Evolutionary conservation across 805 yeast species (phyloP), one percentile per base, ranked within the genome.

Genomic region (Candida gorgasii): DNA sequence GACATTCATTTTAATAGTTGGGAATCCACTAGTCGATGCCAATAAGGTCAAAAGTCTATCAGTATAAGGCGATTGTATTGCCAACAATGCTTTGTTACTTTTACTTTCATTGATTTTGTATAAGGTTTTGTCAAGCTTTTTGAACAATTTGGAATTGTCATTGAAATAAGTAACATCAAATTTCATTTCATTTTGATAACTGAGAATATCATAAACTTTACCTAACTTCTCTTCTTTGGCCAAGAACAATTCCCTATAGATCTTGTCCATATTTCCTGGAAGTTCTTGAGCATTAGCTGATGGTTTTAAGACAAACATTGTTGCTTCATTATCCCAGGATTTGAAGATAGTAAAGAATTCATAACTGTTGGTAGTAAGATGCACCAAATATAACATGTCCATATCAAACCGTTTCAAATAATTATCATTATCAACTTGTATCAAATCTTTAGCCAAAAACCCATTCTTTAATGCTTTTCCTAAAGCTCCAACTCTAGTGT

Each of bases 391-490:
- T 3, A 84, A 64, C 8, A 82, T 65, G 31, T 78, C 82, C 70
- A 83, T 69, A 5, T 69, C 61, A 50, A 84, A 79, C 27, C 72
- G 63, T 38, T 69, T 63, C 49, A 89, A 63, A 53, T 89, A 88
- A 32, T 69, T 61, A 3, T 69, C 72, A 11, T 76, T 59, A 4
- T 79, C 77, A 5, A 75, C 64, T 20, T 67, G 65, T 26, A 79
- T 61, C 42, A 78, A 59, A 59, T 82, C 81, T 39, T 78, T 78
- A 43, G 77, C 56, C 11, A 84, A 79, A 61, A 95, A 95, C 0
- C 99, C 99, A 45, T 77, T 75, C 52, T 87, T 89, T 44, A 93
- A 66, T 20, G 97, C 95, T 53, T 76, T 79, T 6, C 97, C 95
- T 8, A 95, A 67, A 0, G 89, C 80, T 7, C 97, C 97, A n/a